phyloP scores from a whole-genome alignment of 345 rosid species.

The Moringa oleifera region DNA sequence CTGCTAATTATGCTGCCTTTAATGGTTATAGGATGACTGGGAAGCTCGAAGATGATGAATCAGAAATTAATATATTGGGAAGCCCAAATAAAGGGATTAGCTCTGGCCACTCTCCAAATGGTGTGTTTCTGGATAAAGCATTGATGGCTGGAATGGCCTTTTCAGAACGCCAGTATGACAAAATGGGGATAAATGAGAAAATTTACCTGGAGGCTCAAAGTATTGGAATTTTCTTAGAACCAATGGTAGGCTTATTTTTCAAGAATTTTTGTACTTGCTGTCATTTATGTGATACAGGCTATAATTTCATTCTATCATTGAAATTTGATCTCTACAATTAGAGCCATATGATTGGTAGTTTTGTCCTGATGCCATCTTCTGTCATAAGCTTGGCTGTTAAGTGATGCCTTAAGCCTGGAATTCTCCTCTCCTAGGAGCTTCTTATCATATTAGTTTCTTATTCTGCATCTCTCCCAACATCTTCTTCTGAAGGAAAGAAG shows the following conservation, averaged over 20 bases:
- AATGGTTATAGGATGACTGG: slow-evolving; percentile 50
- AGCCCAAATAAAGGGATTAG: slow-evolving; percentile 30
- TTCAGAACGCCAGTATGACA: slow-evolving; percentile 58
- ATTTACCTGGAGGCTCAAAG: slow-evolving; percentile 74
- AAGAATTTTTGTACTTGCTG: not conserved
- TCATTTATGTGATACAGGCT: slow-evolving; percentile 2
- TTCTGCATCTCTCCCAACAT: not conserved
- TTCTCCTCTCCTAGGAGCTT: not conserved
- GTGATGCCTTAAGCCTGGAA: not conserved
- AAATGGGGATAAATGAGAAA: slow-evolving; percentile 57
- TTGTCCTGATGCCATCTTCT: too few relatives aligned
- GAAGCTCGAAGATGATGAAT: slow-evolving; percentile 45
- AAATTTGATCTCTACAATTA: not conserved
- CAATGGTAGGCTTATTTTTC: slow-evolving; percentile 46
- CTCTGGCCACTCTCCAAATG: slow-evolving; percentile 41
- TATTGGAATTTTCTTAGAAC: slow-evolving; percentile 75
- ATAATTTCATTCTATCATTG: slow-evolving; percentile 15
- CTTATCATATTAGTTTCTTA: not conserved
- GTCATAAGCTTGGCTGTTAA: not conserved
- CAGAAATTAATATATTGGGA: slow-evolving; percentile 38
- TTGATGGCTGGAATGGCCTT: slow-evolving; percentile 27
- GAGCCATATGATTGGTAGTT: not conserved
- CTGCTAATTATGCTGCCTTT: slow-evolving; percentile 23
- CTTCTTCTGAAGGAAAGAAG: not conserved
- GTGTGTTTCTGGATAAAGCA: slow-evolving; percentile 38